phyloP scores from a whole-genome alignment of 2,329 filamentous ascomycete genomes.

The Zymoseptoria tritici region DNA sequence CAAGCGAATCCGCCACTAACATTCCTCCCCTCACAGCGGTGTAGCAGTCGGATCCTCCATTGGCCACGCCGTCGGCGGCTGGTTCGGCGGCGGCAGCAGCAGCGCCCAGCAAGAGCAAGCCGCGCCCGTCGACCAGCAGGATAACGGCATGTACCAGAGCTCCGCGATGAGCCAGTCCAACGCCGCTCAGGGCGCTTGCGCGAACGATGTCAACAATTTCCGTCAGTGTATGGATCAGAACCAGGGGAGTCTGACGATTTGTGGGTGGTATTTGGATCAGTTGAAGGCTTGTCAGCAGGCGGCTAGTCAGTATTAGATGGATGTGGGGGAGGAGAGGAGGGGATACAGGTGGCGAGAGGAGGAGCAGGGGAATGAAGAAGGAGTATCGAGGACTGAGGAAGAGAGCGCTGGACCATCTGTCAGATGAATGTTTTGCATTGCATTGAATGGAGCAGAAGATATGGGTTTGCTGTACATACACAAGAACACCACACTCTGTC shows the following conservation, averaged over 20 bases:
- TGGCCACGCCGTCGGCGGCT: slow-evolving; percentile 85
- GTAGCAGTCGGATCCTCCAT: slow-evolving; percentile 93
- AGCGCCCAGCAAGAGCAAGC: slow-evolving; percentile 38
- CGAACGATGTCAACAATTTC: slow-evolving; percentile 73
- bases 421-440: neutral
- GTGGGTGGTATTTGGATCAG: slow-evolving; percentile 94
- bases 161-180: slow-evolving; percentile 31
- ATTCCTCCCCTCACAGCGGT: slow-evolving; percentile 54
- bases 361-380: too few species aligned
- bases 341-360: neutral
- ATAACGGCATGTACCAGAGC: slow-evolving; percentile 28
- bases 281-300: slow-evolving; percentile 52
- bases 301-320: slow-evolving; percentile 40
- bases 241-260: slow-evolving; percentile 87
- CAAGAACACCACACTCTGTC: neutral
- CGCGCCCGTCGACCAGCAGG: slow-evolving; percentile 18
- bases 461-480: neutral
- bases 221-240: slow-evolving; percentile 96
- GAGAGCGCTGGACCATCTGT: neutral
- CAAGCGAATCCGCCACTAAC: slow-evolving; percentile 17
- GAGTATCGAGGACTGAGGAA: neutral
- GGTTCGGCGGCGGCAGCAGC: slow-evolving; percentile 64
- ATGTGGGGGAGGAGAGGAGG: neutral
- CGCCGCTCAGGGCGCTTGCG: slow-evolving; percentile 49
- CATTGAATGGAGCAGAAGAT: neutral